Percentiles rank a stretch among this genome's conserved stretches.
phyloP scores from a whole-genome alignment of 768 basidiomycete species.

The Agrocybe praecox region DNA sequence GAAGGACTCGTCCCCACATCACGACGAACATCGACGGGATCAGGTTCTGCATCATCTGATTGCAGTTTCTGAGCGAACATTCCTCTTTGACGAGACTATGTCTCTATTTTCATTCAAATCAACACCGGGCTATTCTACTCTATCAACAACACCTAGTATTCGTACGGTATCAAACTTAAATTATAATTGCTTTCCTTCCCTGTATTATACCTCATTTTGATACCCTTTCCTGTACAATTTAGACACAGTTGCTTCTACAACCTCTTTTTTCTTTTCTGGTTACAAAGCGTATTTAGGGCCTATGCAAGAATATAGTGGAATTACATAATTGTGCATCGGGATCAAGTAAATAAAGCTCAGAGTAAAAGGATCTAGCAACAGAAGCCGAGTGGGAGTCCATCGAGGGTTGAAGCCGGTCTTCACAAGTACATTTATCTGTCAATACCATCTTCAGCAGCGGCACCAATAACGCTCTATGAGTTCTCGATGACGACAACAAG shows the following conservation, averaged over 20 bases:
- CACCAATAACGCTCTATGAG: slow-evolving; percentile 7
- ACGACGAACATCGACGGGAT: slow-evolving; percentile 32
- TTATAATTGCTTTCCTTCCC: slow-evolving; percentile 2
- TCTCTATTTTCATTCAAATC: not conserved
- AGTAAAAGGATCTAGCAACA: not conserved
- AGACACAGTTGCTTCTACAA: not conserved
- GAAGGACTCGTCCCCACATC: slow-evolving; percentile 17
- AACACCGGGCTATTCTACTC: not conserved
- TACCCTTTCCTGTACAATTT: not conserved
- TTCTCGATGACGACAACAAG: slow-evolving; percentile 19
- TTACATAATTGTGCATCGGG: slow-evolving; percentile 1
- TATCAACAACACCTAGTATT: not conserved
- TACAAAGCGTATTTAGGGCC: not conserved
- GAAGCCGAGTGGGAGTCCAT: not conserved
- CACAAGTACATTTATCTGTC: not conserved
- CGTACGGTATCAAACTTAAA: slow-evolving; percentile 10
- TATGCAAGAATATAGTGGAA: not conserved
- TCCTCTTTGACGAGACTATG: not conserved
- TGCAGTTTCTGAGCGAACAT: slow-evolving; percentile 20
- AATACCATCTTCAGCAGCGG: slow-evolving; percentile 4
- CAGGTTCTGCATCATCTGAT: slow-evolving; percentile 30
- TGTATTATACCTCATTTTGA: slow-evolving; percentile 5
- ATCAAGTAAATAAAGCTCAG: not conserved
- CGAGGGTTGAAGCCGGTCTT: slow-evolving; percentile 17
- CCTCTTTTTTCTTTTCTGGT: not conserved